Percentiles rank a stretch among this genome's conserved stretches.
Conservation (phyloP, 2,329 filamentous ascomycete species). For the Aspergillus sojae region DNA sequence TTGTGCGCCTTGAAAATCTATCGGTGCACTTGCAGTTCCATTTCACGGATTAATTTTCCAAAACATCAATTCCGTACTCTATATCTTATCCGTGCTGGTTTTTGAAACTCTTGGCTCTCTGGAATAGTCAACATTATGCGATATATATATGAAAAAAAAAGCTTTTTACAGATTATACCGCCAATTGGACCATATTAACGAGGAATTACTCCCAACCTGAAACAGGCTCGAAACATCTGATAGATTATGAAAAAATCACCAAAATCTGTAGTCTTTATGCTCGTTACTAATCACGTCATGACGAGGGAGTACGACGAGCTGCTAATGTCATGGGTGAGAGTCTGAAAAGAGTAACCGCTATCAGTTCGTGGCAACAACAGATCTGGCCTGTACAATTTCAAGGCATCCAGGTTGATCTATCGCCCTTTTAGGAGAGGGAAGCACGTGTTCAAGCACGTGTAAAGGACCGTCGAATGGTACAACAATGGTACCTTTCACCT, state of each 20-base stretch:
- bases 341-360: no score
- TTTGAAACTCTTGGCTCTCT: not conserved
- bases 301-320: not conserved
- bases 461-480: not conserved
- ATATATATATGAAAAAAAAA: not conserved
- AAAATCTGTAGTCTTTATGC: not conserved
- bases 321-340: no score
- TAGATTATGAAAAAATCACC: not conserved
- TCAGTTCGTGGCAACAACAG: no score
- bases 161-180: not conserved
- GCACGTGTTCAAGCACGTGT: not conserved
- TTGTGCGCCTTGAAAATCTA: not conserved
- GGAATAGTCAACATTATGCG: not conserved
- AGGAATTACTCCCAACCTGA: not conserved
- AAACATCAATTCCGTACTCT: not conserved
- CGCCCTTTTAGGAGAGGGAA: not conserved
- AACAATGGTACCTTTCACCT: not conserved
- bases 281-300: not conserved
- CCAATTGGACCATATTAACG: not conserved
- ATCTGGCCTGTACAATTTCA: no score
- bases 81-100: not conserved
- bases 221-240: not conserved
- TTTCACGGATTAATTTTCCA: not conserved
- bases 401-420: not conserved
- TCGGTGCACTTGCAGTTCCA: not conserved